Evolutionary conservation across 1,284 basidiomycete genomes (phyloP).

Genomic region (Puccinia horiana): DNA sequence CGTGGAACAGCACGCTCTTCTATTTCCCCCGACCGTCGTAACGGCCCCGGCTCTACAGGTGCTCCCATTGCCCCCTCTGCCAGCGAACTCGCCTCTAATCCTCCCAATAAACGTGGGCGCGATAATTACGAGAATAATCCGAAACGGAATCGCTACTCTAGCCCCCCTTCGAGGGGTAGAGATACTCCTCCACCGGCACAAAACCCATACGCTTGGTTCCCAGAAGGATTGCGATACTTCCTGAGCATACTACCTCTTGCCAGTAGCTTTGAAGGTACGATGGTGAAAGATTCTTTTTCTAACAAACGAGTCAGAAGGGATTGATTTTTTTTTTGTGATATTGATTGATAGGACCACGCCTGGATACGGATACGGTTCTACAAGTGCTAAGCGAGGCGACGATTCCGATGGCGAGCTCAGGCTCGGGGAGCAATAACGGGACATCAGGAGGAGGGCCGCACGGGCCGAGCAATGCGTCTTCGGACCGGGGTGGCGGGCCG

Average conservation of each 20-base stretch:
- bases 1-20: slow-evolving; percentile 20
- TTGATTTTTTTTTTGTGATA: neutral
- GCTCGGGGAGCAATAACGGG: neutral
- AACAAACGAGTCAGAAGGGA: neutral
- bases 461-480: neutral
- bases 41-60: neutral
- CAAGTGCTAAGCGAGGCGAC: slow-evolving; percentile 45
- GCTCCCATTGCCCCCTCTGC: neutral
- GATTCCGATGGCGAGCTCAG: neutral
- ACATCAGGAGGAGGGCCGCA: neutral
- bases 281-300: neutral
- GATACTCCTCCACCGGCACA: slow-evolving; percentile 13
- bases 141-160: slow-evolving; percentile 38
- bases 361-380: slow-evolving; percentile 41
- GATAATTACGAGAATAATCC: slow-evolving; percentile 36
- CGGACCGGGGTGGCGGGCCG: neutral
- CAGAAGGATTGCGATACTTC: slow-evolving; percentile 76
- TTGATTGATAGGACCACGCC: slow-evolving; percentile 30
- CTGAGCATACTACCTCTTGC: slow-evolving; percentile 73
- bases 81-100: neutral
- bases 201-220: slow-evolving; percentile 60
- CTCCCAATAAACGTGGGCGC: slow-evolving; percentile 13
- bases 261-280: slow-evolving; percentile 75
- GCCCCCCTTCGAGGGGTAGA: slow-evolving; percentile 20
- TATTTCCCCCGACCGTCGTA: slow-evolving; percentile 38